Evolutionary conservation across 2,329 filamentous ascomycete species (phyloP).

Genomic region (Fusarium proliferatum): DNA sequence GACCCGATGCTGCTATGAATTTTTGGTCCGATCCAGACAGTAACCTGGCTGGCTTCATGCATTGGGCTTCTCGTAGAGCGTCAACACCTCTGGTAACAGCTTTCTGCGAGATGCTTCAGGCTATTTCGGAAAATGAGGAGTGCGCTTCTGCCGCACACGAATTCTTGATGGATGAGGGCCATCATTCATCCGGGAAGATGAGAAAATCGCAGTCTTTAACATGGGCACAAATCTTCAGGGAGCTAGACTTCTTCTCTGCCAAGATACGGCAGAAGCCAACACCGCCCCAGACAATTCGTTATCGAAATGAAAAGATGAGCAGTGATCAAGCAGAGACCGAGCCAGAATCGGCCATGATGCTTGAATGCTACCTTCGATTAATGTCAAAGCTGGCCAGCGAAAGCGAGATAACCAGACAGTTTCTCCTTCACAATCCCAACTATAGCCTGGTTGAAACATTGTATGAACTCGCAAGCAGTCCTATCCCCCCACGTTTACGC

Average conservation of each 20-base stretch:
- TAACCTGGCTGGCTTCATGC: slow-evolving; percentile 92
- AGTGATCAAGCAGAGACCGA: slow-evolving; percentile 80
- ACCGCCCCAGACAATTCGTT: slow-evolving; percentile 51
- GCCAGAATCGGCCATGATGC: slow-evolving; percentile 94
- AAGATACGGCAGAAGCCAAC: slow-evolving; percentile 80
- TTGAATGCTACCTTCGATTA: slow-evolving; percentile 91
- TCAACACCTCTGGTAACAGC: slow-evolving; percentile 96
- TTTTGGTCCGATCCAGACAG: slow-evolving; percentile 96
- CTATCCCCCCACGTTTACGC: slow-evolving; percentile 79
- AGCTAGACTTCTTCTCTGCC: slow-evolving; percentile 84
- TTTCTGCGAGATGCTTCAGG: slow-evolving; percentile 95
- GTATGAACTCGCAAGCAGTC: slow-evolving; percentile 81
- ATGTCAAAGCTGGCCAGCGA: slow-evolving; percentile 84
- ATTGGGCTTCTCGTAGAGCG: slow-evolving; percentile 95
- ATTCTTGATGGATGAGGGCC: slow-evolving; percentile 88
- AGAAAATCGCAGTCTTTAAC: slow-evolving; percentile 86
- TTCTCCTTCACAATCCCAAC: slow-evolving; percentile 73
- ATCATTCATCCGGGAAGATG: slow-evolving; percentile 79
- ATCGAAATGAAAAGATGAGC: slow-evolving; percentile 69
- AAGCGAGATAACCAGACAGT: slow-evolving; percentile 77
- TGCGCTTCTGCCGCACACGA: slow-evolving; percentile 88
- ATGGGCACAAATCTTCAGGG: slow-evolving; percentile 92
- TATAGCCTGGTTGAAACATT: slow-evolving; percentile 79
- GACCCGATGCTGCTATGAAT: slow-evolving; percentile 83
- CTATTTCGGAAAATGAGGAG: slow-evolving; percentile 83